These are phyloP conservation scores for Venturia asperata DNA, from an alignment of 2,329 filamentous ascomycete genomes.

Conservation along the genomic window DNA sequence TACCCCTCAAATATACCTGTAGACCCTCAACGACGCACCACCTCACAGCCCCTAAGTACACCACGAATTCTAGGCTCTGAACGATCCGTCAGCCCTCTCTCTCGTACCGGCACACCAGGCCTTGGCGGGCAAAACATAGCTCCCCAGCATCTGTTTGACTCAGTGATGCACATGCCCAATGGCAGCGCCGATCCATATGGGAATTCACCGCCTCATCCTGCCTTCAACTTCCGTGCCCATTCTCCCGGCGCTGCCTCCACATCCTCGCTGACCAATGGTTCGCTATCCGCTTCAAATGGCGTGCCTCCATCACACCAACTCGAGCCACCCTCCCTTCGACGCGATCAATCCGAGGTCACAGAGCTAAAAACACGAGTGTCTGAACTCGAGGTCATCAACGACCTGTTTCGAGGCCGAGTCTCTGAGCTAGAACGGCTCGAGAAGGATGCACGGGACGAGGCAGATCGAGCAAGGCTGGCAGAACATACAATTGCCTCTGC, in stretches of 20 bases:
- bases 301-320: slow-evolving; percentile 29
- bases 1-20: slow-evolving; percentile 34
- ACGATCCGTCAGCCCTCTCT: slow-evolving; percentile 69
- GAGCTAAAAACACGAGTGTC: slow-evolving; percentile 90
- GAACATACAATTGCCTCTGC: slow-evolving; percentile 49
- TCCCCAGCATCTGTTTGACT: slow-evolving; percentile 70
- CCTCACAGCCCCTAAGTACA: slow-evolving; percentile 44
- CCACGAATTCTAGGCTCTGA: slow-evolving; percentile 60
- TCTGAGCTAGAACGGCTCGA: slow-evolving; percentile 71
- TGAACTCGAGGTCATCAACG: slow-evolving; percentile 89
- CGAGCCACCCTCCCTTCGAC: slow-evolving; percentile 68
- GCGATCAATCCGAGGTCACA: slow-evolving; percentile 74
- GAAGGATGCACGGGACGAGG: slow-evolving; percentile 55
- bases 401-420: slow-evolving; percentile 60
- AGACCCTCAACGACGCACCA: slow-evolving; percentile 6
- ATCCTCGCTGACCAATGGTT: slow-evolving; percentile 43
- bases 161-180: slow-evolving; percentile 9
- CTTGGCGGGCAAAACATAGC: slow-evolving; percentile 59
- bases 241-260: slow-evolving; percentile 49
- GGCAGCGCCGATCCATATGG: not conserved
- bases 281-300: slow-evolving; percentile 27
- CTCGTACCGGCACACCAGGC: slow-evolving; percentile 69
- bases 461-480: slow-evolving; percentile 51
- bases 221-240: slow-evolving; percentile 35
- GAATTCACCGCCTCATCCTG: slow-evolving; percentile 47